Conservation (phyloP, 2,329 filamentous ascomycete genomes). For the Exophiala lecanii-corni region DNA sequence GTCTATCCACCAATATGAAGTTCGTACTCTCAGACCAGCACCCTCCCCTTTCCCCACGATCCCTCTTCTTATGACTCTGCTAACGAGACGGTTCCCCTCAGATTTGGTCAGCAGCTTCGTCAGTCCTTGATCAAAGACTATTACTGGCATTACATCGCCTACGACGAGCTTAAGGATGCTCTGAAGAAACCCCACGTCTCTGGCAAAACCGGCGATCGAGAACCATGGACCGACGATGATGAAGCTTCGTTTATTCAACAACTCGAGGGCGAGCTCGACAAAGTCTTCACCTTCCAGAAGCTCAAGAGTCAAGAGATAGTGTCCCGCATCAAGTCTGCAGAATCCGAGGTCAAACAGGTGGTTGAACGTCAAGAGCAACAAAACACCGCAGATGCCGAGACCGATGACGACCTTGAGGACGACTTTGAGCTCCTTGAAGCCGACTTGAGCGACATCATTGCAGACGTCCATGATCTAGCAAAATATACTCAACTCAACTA, state of each 20-base stretch:
- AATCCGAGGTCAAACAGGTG: conserved; percentile 85
- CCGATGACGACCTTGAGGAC: conserved; percentile 59
- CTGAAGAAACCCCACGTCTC: conserved; percentile 69
- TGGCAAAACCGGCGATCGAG: conserved; percentile 46
- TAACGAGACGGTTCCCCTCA: no score
- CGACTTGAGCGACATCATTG: conserved; percentile 94
- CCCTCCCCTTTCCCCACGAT: not conserved
- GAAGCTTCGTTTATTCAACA: conserved; percentile 81
- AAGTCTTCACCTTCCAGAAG: conserved; percentile 96
- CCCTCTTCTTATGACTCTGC: no score
- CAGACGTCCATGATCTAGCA: conserved; percentile 94
- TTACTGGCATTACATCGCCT: conserved; percentile 97
- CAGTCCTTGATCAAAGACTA: conserved; percentile 96
- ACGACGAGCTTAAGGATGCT: conserved; percentile 84
- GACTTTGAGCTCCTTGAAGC: conserved; percentile 93
- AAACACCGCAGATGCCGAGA: conserved; percentile 36
- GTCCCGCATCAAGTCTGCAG: conserved; percentile 78
- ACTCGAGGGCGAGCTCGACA: conserved; percentile 89
- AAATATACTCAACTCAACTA: conserved; percentile 99
- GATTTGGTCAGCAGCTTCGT: conserved; percentile 94
- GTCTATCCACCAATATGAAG: conserved; percentile 8
- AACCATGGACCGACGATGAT: conserved; percentile 83
- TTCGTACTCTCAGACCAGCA: not conserved
- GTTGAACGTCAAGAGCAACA: conserved; percentile 63
- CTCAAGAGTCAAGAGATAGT: conserved; percentile 96